Base-by-base conservation (phyloP, 2,329 filamentous ascomycete species). In the Colletotrichum sp. region DNA sequence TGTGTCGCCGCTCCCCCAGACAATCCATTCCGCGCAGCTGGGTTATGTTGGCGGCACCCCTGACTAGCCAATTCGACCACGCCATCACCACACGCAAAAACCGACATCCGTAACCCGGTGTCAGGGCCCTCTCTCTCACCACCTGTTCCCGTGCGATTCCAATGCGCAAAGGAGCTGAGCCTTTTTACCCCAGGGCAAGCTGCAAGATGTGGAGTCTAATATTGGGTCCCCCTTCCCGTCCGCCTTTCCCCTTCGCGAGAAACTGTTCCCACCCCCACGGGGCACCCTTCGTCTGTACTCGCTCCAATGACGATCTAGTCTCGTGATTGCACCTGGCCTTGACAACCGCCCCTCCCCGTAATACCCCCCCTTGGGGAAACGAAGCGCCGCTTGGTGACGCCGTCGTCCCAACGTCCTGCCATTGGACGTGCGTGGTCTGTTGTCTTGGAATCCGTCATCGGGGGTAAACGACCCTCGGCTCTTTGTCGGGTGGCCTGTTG, bases 241-340 rank as follows among this genome's bases (percentile, higher is more conserved):
- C 64, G 22, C 62, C 18, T n/a, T 57, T 16, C 32, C 28, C 44
- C 28, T 60, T 34, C 48, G 57, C 6, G 16, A 32, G 26, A 57
- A 22, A 62, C 30, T 32, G 39, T 59, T 44, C 32, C 72, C 39
- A 44, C 63, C 72, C 68, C 68, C 63, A 68, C 55, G 69, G 63
- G 63, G 69, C 52, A 59, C 18, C 0, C 28, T 52, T 62, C 55
- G 52, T 69, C 52, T 63, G 39, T 64, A 63, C 59, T 63, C 69
- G 39, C 62, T 64, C 69, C 73, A 72, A 72, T 72, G 63, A 67
- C 36, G 39, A 28, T 59, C 55, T 28, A 75, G 69, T 66, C 55
- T 68, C n/a, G 69, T 39, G 63, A 30, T 64, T 34, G 24, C 59
- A 9, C 12, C 9, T 52, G 34, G 48, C 44, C n/a, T 52, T 52